Evolutionary conservation across 495 filamentous ascomycete species (phyloP).

Genomic region (Penicillium antarcticum): DNA sequence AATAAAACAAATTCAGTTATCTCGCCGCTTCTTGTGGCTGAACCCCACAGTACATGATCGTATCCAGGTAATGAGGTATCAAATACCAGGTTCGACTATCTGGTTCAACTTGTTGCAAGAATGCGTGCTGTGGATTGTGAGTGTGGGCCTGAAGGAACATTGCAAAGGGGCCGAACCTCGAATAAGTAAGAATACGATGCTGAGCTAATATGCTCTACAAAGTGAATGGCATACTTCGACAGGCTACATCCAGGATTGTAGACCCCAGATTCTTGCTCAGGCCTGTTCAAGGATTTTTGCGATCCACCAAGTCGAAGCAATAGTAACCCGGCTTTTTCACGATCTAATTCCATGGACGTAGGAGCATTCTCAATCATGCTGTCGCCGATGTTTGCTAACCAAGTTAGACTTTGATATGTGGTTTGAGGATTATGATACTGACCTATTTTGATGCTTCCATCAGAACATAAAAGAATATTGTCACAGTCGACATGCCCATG

Average conservation of each 20-base stretch:
- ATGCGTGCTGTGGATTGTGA: neutral
- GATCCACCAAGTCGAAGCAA: neutral
- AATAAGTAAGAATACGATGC: neutral
- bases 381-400: conserved; percentile 1
- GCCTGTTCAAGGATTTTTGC: neutral
- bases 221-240: neutral
- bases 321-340: neutral
- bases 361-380: neutral
- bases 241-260: neutral
- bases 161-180: neutral
- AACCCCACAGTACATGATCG: neutral
- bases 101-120: neutral
- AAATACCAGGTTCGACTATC: neutral
- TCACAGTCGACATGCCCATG: neutral
- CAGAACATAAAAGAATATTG: conserved; percentile 4
- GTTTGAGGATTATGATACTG: neutral
- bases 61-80: neutral
- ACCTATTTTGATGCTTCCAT: conserved; percentile 2
- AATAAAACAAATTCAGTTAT: neutral
- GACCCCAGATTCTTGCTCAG: neutral
- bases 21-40: neutral
- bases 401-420: neutral
- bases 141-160: neutral
- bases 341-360: neutral
- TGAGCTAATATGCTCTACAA: neutral